Evolutionary conservation across 2,329 filamentous ascomycete species (phyloP), one percentile per base, ranked within the genome.

Genomic region (Clarireedia monteithiana): DNA sequence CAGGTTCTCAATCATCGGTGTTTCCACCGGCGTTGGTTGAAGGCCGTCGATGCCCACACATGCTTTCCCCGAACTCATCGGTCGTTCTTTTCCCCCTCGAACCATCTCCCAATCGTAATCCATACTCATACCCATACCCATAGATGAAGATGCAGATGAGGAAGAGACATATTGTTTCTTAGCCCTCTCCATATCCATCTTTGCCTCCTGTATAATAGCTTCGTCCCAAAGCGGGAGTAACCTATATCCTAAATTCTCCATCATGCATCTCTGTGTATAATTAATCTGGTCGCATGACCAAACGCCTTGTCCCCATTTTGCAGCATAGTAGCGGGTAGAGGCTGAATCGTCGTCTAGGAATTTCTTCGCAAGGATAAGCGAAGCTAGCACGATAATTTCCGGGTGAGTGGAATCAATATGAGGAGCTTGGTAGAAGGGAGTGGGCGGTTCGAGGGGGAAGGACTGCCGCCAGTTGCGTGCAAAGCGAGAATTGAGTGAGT

Each of bases 241-340:
- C 55, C 82, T 76, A 69, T 84, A 86, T 60, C 77, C 75, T 48
- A 87, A 73, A 67, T 77, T 82, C 71, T 84, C 80, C 75, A 86
- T 80, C 62, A 86, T 78, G 68, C 77, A 80, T 48, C 80, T 74
- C 69, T 86, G 83, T 1, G 83, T 85, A 50, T 76, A 76, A 62
- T 84, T 85, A 63, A 86, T 75, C 72, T 86, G 82, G 55, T 78
- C 74, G 63, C 74, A 76, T 2, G 80, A 78, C 82, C 84, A 87
- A 48, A 77, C 64, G 49, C 73, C 72, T 26, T 69, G 72, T 23
- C 78, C 82, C 80, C 82, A 85, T 27, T 67, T 68, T 15, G 72
- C 64, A 59, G 74, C 73, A 70, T 82, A 85, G 64, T 77, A 77
- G 48, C 72, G 71, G 1, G 80, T 80, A 4, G 74, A 70, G 59